phyloP scores from a whole-genome alignment of 805 yeast species.

The Saturnispora diversa region DNA sequence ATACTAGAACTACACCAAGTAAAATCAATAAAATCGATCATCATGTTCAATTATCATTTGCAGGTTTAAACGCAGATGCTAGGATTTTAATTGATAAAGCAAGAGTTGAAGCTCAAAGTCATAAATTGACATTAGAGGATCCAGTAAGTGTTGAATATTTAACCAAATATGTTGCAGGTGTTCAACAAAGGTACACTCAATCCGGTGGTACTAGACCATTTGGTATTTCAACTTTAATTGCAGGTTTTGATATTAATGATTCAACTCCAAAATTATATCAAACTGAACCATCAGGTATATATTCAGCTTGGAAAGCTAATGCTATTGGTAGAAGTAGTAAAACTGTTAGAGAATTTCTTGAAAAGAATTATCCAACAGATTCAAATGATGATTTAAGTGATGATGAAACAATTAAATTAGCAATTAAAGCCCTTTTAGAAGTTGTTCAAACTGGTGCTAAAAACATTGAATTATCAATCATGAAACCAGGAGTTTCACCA shows the following conservation, averaged over 20 bases:
- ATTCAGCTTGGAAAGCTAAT: conserved; percentile 96
- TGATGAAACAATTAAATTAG: conserved; percentile 65
- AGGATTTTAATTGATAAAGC: conserved; percentile 92
- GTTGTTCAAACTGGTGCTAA: conserved; percentile 98
- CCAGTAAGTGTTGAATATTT: conserved; percentile 86
- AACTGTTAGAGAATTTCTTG: conserved; percentile 91
- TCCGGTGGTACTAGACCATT: conserved; percentile 98
- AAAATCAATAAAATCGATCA: conserved; percentile 87
- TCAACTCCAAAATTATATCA: conserved; percentile 74
- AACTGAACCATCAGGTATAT: conserved; percentile 97
- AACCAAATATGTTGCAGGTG: conserved; percentile 94
- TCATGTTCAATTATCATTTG: conserved; percentile 88
- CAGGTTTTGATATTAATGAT: conserved; percentile 90
- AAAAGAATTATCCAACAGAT: conserved; percentile 57
- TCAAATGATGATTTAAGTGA: conserved; percentile 35
- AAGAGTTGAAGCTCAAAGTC: conserved; percentile 93
- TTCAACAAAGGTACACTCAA: conserved; percentile 94
- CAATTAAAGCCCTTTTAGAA: conserved; percentile 82
- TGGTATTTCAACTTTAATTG: conserved; percentile 90
- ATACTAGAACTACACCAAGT: conserved; percentile 91
- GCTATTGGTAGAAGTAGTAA: conserved; percentile 93
- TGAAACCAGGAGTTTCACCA: conserved; percentile 61
- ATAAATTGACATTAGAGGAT: conserved; percentile 88
- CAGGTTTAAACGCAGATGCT: conserved; percentile 98
- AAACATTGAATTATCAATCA: conserved; percentile 86